Evolutionary conservation across 306 rosid species (phyloP).

Genomic region (Cicer chorassanicum): DNA sequence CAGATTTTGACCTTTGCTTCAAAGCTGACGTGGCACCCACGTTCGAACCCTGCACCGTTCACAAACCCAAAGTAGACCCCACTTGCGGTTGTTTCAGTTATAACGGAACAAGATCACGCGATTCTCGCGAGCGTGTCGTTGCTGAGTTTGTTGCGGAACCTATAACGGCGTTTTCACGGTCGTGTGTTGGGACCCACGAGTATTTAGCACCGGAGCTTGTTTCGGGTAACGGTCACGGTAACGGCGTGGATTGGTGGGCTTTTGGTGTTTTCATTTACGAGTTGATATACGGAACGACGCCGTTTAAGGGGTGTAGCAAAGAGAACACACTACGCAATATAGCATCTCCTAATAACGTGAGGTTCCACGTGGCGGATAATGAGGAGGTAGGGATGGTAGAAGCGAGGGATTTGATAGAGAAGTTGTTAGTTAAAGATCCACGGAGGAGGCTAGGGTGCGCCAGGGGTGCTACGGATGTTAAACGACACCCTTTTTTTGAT

Average conservation of each 20-base stretch:
- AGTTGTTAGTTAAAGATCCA: slow-evolving; percentile 72
- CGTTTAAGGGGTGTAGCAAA: slow-evolving; percentile 78
- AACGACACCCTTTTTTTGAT: slow-evolving; percentile 74
- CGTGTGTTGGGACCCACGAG: slow-evolving; percentile 94
- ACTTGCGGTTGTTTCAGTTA: slow-evolving; percentile 46
- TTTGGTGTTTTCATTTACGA: slow-evolving; percentile 79
- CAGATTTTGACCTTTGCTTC: slow-evolving; percentile 87
- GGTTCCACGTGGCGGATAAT: slow-evolving; percentile 47
- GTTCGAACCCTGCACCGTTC: slow-evolving; percentile 27
- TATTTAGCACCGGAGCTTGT: slow-evolving; percentile 87
- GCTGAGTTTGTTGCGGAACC: slow-evolving; percentile 89
- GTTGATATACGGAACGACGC: slow-evolving; percentile 74
- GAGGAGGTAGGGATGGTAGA: slow-evolving; percentile 60
- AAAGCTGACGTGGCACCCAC: slow-evolving; percentile 67
- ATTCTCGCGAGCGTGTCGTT: not conserved
- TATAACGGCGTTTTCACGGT: slow-evolving; percentile 69
- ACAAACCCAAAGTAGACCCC: not conserved
- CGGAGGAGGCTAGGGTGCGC: slow-evolving; percentile 64
- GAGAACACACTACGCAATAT: slow-evolving; percentile 79
- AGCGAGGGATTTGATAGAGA: slow-evolving; percentile 71
- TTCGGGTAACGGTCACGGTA: slow-evolving; percentile 76
- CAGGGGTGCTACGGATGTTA: slow-evolving; percentile 78
- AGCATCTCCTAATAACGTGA: slow-evolving; percentile 58
- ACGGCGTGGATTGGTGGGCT: slow-evolving; percentile 98
- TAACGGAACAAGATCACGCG: not conserved